Evolutionary conservation across 345 rosid genomes (phyloP).

Genomic region (Combretum micranthum): DNA sequence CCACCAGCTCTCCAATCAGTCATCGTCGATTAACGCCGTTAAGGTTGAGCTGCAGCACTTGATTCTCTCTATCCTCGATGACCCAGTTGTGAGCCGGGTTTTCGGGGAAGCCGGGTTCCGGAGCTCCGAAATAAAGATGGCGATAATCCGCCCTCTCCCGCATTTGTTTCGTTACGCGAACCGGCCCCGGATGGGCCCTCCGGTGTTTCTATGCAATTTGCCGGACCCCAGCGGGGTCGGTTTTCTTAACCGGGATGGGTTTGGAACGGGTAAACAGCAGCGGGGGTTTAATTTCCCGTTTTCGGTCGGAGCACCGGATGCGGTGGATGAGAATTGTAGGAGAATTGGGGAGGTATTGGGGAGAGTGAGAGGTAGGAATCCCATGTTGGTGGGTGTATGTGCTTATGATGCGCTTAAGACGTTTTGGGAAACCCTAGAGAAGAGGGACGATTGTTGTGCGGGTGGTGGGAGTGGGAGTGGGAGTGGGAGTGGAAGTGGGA

Average conservation of each 20-base stretch:
- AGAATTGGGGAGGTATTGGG: constrained; percentile 50
- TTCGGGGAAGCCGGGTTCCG: constrained; percentile 91
- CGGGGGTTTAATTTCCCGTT: constrained; percentile 14
- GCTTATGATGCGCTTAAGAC: constrained; percentile 44
- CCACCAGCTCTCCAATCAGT: constrained; percentile 45
- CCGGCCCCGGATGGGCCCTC: constrained; percentile 38
- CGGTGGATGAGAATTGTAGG: constrained; percentile 40
- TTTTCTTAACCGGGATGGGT: not conserved
- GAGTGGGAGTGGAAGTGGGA: no score
- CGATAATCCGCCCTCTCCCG: constrained; percentile 72
- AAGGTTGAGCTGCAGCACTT: constrained; percentile 82
- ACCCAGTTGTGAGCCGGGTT: constrained; percentile 86
- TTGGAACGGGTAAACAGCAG: not conserved
- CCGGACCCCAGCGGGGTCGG: constrained; percentile 16
- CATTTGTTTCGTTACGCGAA: constrained; percentile 40
- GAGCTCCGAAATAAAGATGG: constrained; percentile 80
- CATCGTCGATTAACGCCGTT: constrained; percentile 30
- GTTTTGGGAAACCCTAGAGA: constrained; percentile 33
- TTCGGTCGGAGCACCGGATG: constrained; percentile 20
- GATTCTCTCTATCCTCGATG: constrained; percentile 69
- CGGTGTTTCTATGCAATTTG: constrained; percentile 47
- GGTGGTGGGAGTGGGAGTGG: no score
- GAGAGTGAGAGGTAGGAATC: constrained; percentile 53
- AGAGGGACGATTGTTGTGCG: constrained; percentile 23
- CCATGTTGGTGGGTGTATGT: constrained; percentile 59